A percentile compares a stretch with the other conserved stretches of the same genome.
Conservation (phyloP, 345 rosid genomes). For the Mangifera indica region DNA sequence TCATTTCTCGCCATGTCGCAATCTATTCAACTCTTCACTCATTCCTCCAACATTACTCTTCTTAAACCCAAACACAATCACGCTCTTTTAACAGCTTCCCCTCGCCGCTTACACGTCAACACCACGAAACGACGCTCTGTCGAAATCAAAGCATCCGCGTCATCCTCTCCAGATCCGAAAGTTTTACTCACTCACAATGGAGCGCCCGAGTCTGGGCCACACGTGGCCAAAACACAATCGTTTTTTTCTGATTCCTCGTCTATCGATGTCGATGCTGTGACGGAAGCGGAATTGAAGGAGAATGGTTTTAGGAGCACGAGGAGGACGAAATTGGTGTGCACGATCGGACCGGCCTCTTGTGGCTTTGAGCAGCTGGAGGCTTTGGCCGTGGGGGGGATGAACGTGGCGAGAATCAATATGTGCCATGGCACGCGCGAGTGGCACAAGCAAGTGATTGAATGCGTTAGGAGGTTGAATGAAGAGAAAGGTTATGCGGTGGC, state of each 20-base stretch:
- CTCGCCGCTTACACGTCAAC: slow-evolving; percentile 32
- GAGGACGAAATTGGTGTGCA: slow-evolving; percentile 92
- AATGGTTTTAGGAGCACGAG: slow-evolving; percentile 99
- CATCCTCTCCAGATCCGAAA: slow-evolving; percentile 55
- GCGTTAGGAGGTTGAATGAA: slow-evolving; percentile 81
- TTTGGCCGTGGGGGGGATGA: slow-evolving; percentile 96
- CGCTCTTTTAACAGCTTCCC: slow-evolving; percentile 31
- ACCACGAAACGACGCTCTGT: slow-evolving; percentile 6
- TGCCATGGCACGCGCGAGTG: slow-evolving; percentile 94
- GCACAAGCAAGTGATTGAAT: slow-evolving; percentile 78
- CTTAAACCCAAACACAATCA: slow-evolving; percentile 21
- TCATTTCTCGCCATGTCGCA: slow-evolving; percentile 48
- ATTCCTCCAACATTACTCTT: slow-evolving; percentile 36
- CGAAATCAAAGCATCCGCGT: slow-evolving; percentile 47
- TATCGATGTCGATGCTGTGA: slow-evolving; percentile 84
- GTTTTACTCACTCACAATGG: slow-evolving; percentile 63
- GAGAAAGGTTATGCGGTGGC: slow-evolving; percentile 98
- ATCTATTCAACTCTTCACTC: slow-evolving; percentile 61
- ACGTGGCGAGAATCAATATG: slow-evolving; percentile 93
- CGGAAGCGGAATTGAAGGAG: slow-evolving; percentile 94
- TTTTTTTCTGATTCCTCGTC: slow-evolving; percentile 29
- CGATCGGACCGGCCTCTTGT: slow-evolving; percentile 90
- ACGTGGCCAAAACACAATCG: not conserved
- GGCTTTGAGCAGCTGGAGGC: slow-evolving; percentile 89
- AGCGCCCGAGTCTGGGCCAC: slow-evolving; percentile 20